These are phyloP conservation scores for Pythium dissimile DNA, from an alignment of 352 stramenopile species.

Conservation along the genomic window DNA sequence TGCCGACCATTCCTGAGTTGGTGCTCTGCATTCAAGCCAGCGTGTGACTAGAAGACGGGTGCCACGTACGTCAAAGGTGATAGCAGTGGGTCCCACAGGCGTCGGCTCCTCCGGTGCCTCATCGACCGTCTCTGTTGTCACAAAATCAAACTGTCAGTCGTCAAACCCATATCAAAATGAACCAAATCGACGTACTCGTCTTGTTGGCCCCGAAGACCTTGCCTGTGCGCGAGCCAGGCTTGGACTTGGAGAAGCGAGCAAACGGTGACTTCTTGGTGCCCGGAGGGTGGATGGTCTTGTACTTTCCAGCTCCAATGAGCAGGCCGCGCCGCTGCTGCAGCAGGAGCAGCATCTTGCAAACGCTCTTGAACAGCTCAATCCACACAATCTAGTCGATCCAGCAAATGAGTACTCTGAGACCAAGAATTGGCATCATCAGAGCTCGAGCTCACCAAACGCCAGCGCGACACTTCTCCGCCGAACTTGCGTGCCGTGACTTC, in stretches of 20 bases:
- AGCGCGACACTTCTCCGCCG: constrained; percentile 65
- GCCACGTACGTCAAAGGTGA: constrained; percentile 51
- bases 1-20: not conserved
- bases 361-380: constrained; percentile 70
- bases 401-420: not conserved
- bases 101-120: constrained; percentile 11
- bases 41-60: not conserved
- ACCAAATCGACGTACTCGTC: constrained; percentile 5
- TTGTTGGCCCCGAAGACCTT: constrained; percentile 63
- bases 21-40: not conserved
- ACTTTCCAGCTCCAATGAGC: constrained; percentile 54
- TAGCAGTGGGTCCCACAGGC: constrained; percentile 29
- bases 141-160: too few relatives aligned
- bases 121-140: constrained; percentile 4
- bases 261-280: constrained; percentile 43
- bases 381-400: constrained; percentile 54
- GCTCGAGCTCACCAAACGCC: constrained; percentile 46
- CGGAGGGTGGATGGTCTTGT: constrained; percentile 24
- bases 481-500: constrained; percentile 73
- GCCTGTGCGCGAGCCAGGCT: constrained; percentile 62
- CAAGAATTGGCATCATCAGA: not conserved
- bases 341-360: constrained; percentile 65
- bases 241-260: constrained; percentile 55
- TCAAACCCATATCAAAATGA: too few relatives aligned
- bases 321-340: constrained; percentile 52